phyloP scores from a whole-genome alignment of 371 early-diverging fungal genomes.

The Parasitella parasitica region DNA sequence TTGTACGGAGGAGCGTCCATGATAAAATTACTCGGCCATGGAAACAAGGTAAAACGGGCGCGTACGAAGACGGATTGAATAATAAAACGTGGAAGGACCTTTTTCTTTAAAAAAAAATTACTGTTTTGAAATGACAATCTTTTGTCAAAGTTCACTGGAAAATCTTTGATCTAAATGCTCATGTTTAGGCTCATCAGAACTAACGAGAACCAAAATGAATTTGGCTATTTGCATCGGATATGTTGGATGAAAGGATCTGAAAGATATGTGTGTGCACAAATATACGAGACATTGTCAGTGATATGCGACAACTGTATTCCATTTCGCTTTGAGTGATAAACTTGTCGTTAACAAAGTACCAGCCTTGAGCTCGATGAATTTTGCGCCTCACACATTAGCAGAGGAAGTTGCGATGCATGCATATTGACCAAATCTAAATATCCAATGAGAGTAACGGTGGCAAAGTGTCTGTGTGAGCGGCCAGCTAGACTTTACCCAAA shows the following conservation, averaged over 20 bases:
- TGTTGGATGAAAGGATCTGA: no score
- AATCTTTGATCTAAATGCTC: not conserved
- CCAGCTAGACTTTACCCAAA: no score
- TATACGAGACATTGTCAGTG: not conserved
- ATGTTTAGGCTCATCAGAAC: not conserved
- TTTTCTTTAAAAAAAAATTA: no score
- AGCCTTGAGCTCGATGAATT: not conserved
- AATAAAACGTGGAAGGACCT: no score
- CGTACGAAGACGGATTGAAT: no score
- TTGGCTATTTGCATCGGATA: not conserved
- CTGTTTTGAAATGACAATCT: no score
- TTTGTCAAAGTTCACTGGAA: not conserved
- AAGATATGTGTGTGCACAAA: no score
- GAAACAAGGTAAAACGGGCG: constrained; percentile 12
- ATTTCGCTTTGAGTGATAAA: not conserved
- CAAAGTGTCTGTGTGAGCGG: no score
- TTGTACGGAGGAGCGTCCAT: constrained; percentile 37
- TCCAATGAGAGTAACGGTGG: no score
- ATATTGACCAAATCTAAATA: no score
- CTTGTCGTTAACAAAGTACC: not conserved
- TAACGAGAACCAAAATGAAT: not conserved
- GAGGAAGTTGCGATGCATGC: not conserved
- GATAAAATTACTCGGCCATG: constrained; percentile 21
- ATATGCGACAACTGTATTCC: not conserved
- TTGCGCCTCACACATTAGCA: not conserved